Conservation (phyloP, 768 basidiomycete genomes). For the Tubosaeta sp. region DNA sequence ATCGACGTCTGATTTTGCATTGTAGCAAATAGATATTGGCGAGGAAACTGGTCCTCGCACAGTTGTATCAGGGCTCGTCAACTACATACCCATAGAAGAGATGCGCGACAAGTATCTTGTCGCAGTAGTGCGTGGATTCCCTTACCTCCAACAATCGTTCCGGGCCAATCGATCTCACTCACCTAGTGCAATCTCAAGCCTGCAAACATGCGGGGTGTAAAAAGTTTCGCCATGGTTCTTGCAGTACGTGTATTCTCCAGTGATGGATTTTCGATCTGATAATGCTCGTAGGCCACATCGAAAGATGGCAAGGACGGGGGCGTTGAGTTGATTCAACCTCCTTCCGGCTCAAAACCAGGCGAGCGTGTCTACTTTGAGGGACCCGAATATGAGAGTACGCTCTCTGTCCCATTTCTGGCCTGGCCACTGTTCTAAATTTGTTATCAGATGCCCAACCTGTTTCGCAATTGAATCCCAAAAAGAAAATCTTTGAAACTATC, state of each 20-base stretch:
- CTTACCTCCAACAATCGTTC: neutral
- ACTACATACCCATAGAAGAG: slow-evolving; percentile 93
- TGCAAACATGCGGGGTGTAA: slow-evolving; percentile 94
- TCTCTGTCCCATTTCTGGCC: neutral
- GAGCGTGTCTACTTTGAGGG: slow-evolving; percentile 97
- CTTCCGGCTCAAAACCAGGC: slow-evolving; percentile 79
- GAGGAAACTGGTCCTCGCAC: slow-evolving; percentile 94
- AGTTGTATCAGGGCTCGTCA: slow-evolving; percentile 93
- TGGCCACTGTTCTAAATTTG: neutral
- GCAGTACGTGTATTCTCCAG: slow-evolving; percentile 48
- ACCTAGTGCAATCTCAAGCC: slow-evolving; percentile 89
- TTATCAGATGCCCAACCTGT: slow-evolving; percentile 58
- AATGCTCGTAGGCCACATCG: slow-evolving; percentile 64
- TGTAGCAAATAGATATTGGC: slow-evolving; percentile 90
- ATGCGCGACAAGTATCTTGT: slow-evolving; percentile 83
- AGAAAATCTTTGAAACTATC: slow-evolving; percentile 97
- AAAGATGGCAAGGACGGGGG: slow-evolving; percentile 89
- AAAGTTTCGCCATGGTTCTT: slow-evolving; percentile 97
- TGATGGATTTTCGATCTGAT: slow-evolving; percentile 1
- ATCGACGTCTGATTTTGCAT: neutral
- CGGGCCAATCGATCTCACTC: neutral
- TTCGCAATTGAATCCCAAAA: slow-evolving; percentile 92
- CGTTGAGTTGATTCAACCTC: slow-evolving; percentile 89
- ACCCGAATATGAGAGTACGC: slow-evolving; percentile 72
- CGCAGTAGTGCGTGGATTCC: slow-evolving; percentile 58